A percentile compares a stretch with the other conserved stretches of the same genome.
Evolutionary conservation across 805 yeast genomes (phyloP).

Genomic region (Saturnispora ahearnii): DNA sequence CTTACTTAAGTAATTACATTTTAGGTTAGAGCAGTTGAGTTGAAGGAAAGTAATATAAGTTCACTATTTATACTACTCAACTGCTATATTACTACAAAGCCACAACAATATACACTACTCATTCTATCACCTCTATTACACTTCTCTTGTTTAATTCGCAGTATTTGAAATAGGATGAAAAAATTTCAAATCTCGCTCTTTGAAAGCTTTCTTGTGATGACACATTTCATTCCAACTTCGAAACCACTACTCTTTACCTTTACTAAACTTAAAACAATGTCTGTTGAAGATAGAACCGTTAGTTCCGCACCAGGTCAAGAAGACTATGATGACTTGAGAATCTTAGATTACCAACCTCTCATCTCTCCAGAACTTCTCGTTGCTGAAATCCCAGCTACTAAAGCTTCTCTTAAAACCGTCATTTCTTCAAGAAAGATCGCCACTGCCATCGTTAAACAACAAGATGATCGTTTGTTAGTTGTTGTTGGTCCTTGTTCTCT

Average conservation of each 20-base stretch:
- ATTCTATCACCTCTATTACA: too few species aligned
- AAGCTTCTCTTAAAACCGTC: conserved; percentile 51
- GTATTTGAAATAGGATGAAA: background rate
- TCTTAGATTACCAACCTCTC: conserved; percentile 88
- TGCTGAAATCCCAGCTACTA: conserved; percentile 66
- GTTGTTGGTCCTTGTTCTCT: conserved; percentile 97
- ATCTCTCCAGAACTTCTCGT: conserved; percentile 88
- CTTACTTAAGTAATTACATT: too few species aligned
- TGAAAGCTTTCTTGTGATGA: background rate
- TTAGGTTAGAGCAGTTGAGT: too few species aligned
- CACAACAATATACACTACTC: too few species aligned
- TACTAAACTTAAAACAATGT: background rate
- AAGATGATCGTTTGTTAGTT: conserved; percentile 76
- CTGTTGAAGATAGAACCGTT: conserved; percentile 9
- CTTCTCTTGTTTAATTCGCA: background rate
- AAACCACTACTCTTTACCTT: too few species aligned
- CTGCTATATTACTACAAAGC: too few species aligned
- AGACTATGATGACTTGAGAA: conserved; percentile 66
- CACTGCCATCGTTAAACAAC: conserved; percentile 59
- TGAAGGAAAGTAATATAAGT: too few species aligned
- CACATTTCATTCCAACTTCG: background rate
- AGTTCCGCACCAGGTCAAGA: conserved; percentile 44
- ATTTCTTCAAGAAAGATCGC: conserved; percentile 72
- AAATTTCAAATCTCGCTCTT: background rate
- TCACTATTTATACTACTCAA: too few species aligned